Evolutionary conservation across 148 eudicot genomes (phyloP).

Genomic region (Rhododendron vialii): DNA sequence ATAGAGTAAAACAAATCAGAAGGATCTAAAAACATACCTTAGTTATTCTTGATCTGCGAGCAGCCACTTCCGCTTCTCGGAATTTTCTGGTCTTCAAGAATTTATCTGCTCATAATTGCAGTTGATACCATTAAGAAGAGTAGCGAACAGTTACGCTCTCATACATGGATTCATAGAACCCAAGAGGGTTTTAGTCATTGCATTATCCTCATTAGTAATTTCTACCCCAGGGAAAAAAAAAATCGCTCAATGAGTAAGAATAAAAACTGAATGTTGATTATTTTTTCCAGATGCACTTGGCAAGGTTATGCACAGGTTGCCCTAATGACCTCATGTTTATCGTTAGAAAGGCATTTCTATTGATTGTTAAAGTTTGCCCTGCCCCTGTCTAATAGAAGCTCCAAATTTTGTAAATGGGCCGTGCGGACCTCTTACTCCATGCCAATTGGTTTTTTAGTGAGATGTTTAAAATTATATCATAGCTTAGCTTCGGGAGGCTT

Average conservation of each 20-base stretch:
- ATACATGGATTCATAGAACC: not conserved
- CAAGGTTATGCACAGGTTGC: not conserved
- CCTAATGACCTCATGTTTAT: not conserved
- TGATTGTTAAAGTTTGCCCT: not conserved
- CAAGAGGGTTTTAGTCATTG: not conserved
- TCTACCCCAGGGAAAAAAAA: not conserved
- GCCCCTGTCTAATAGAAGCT: not conserved
- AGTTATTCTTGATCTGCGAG: constrained; percentile 55
- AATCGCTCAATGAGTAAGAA: not conserved
- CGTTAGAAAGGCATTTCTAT: not conserved
- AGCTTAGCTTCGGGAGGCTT: not conserved
- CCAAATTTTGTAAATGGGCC: not conserved
- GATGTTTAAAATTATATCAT: not conserved
- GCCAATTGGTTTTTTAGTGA: not conserved
- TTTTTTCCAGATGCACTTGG: not conserved
- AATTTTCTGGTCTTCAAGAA: constrained; percentile 72
- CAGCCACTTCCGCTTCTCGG: constrained; percentile 77
- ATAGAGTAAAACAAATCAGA: not conserved
- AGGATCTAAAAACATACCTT: constrained; percentile 33
- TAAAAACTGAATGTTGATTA: not conserved
- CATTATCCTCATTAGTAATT: not conserved
- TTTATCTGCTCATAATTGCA: constrained; percentile 40
- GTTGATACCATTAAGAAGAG: not conserved
- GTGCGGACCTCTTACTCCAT: not conserved
- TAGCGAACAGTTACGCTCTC: not conserved